phyloP scores from a whole-genome alignment of 2,329 filamentous ascomycete species.

The Ceratocystiopsis minuta region DNA sequence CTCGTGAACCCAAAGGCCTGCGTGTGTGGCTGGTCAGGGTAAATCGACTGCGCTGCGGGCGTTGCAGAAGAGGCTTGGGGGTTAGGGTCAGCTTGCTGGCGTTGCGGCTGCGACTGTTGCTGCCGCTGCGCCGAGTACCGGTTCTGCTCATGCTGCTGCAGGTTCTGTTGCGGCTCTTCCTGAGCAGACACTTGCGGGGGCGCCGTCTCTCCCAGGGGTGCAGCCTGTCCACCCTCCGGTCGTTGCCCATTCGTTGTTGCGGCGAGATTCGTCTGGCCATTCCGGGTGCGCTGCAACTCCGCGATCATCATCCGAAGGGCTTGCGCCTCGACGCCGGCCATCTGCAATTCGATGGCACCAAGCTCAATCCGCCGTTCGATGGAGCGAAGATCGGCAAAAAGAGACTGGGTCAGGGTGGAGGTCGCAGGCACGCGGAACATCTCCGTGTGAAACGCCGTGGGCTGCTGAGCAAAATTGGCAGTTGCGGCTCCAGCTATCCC shows the following conservation, averaged over 20 bases:
- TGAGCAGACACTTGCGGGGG: too few relatives aligned
- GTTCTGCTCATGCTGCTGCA: neutral
- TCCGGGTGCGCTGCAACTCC: slow-evolving; percentile 49
- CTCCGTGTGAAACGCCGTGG: too few relatives aligned
- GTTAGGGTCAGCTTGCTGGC: too few relatives aligned
- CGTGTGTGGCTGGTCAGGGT: too few relatives aligned
- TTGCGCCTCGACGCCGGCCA: slow-evolving; percentile 49
- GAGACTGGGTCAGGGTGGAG: slow-evolving; percentile 16
- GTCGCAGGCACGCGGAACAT: too few relatives aligned
- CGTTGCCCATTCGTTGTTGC: neutral
- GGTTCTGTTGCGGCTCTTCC: too few relatives aligned
- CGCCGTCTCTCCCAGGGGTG: too few relatives aligned
- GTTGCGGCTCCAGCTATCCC: neutral
- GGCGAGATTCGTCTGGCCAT: slow-evolving; percentile 6
- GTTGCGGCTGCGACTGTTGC: too few relatives aligned
- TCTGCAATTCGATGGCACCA: slow-evolving; percentile 36
- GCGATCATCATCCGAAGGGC: slow-evolving; percentile 47
- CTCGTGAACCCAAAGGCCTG: neutral
- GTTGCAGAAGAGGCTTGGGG: too few relatives aligned
- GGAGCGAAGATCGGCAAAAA: slow-evolving; percentile 43
- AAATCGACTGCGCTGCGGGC: neutral
- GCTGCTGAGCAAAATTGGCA: neutral
- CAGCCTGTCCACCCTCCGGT: neutral
- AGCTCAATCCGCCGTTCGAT: slow-evolving; percentile 55
- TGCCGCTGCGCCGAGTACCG: too few relatives aligned